These are phyloP conservation scores for Dioscorea dumetorum DNA, from an alignment of 106 monocot species.

Conservation along the genomic window DNA sequence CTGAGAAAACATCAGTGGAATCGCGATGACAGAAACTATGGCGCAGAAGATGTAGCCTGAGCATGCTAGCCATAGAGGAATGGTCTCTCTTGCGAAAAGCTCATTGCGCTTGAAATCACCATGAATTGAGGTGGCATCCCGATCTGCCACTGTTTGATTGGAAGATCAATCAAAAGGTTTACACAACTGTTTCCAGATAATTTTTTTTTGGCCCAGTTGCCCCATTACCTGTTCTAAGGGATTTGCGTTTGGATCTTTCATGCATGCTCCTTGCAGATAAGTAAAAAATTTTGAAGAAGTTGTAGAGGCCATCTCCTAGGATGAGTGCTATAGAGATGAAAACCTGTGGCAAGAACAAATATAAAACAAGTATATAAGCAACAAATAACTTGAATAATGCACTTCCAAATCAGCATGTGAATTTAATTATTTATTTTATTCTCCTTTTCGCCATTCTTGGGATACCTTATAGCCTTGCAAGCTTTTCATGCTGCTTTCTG, in stretches of 20 bases:
- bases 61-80: slow-evolving; percentile 70
- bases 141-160: slow-evolving; percentile 12
- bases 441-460: background rate
- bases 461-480: slow-evolving; percentile 88
- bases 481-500: slow-evolving; percentile 88
- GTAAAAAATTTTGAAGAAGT: slow-evolving; percentile 67
- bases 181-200: background rate
- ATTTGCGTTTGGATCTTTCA: slow-evolving; percentile 24
- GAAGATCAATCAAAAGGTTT: background rate
- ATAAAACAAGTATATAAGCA: background rate
- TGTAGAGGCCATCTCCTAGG: slow-evolving; percentile 89
- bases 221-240: slow-evolving; percentile 36
- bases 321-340: slow-evolving; percentile 91
- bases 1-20: slow-evolving; percentile 70
- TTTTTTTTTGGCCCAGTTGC: background rate
- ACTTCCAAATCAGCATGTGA: too few species aligned
- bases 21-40: slow-evolving; percentile 38
- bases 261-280: slow-evolving; percentile 61
- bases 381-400: background rate
- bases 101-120: slow-evolving; percentile 54
- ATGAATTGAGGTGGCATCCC: slow-evolving; percentile 8
- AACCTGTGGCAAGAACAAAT: slow-evolving; percentile 34
- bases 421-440: too few species aligned
- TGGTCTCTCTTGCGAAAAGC: slow-evolving; percentile 49
- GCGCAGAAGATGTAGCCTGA: slow-evolving; percentile 40